Base-by-base conservation (phyloP, 2,329 filamentous ascomycete genomes). In the Paracorniculantispora psalliotae region DNA sequence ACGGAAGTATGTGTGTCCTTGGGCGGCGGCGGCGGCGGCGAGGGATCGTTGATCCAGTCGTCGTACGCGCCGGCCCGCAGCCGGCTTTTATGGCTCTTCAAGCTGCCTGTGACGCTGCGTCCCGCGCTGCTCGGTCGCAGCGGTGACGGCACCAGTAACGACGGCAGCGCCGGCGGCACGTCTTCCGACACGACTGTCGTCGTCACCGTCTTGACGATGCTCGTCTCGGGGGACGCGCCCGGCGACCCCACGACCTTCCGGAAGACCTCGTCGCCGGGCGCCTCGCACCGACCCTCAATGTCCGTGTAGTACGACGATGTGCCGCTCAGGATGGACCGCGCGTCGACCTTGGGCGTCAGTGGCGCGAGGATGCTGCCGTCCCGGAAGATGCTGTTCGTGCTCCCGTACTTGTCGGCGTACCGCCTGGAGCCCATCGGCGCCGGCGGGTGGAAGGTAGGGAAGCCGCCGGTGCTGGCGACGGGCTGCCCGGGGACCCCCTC, bases 121-220 rank as follows among this genome's bases (percentile, higher is more conserved):
- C 12, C 35, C 19, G 8, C 13, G 15, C 51, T 46, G 12, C n/a
- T n/a, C n/a, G n/a, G n/a, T 19, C 23, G 19, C 19, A 33, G 30
- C 30, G n/a, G n/a, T n/a, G n/a, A 33, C 30, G 30, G 30, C 30
- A 33, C 6, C 30, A 12, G 30, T 12, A 12, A 12, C 30, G 30
- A 12, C 19, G 51, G 39, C 39, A 19, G 41, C 26, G 26, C 2
- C 23, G 23, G 21, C 37, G 26, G 17, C 23, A n/a, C 23, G 53
- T 56, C 43, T 17, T 47, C 43, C 17, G 53, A 56, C 23, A 56
- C 53, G 30, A 56, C 43, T 12, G 53, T 56, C 6, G 53, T 56
- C 17, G 53, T 56, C 23, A 56, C 53, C 19, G 53, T 56, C 53
- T 56, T 56, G 53, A 56, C 21, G 53, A 56, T 56, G 33, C 43